Percentiles rank a stretch among this genome's conserved stretches.
phyloP scores from a whole-genome alignment of 352 stramenopile genomes.

The Phytophthora pluvialis region DNA sequence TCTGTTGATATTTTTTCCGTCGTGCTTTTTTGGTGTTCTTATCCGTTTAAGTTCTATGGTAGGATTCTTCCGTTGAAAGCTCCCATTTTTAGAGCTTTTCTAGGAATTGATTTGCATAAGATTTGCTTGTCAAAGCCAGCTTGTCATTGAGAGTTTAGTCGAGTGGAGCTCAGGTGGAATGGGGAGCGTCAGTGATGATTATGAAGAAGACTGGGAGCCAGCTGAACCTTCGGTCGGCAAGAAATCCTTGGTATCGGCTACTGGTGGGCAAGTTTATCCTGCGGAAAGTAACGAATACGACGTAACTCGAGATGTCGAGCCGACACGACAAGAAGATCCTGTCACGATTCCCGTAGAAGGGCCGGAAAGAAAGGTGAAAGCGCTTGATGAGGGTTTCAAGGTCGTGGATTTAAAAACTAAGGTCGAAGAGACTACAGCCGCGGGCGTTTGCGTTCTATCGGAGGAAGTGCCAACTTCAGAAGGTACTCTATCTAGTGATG shows the following conservation, averaged over 20 bases:
- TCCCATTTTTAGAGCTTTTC: conserved; percentile 26
- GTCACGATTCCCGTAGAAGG: neutral
- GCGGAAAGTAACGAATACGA: conserved; percentile 8
- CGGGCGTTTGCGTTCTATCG: neutral
- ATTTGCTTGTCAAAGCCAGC: neutral
- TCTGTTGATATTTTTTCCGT: neutral
- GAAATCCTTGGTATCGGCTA: conserved; percentile 7
- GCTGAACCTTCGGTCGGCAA: conserved; percentile 21
- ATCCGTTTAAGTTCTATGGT: conserved; percentile 1
- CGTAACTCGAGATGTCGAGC: conserved; percentile 18
- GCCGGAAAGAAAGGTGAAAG: neutral
- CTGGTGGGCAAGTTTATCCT: conserved; percentile 7
- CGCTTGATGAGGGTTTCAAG: neutral
- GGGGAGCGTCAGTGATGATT: conserved; percentile 16
- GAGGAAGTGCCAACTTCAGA: conserved; percentile 12
- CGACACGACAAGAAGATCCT: conserved; percentile 5
- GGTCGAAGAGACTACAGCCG: neutral
- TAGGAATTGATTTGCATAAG: conserved; percentile 6
- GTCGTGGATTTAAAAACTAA: neutral
- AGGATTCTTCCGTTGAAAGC: conserved; percentile 11
- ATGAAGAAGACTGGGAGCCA: conserved; percentile 33
- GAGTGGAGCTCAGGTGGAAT: neutral
- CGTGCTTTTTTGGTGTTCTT: conserved; percentile 6
- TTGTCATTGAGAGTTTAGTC: conserved; percentile 8
- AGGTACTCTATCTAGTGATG: conserved; percentile 8